These are phyloP conservation scores for Mesotaenium endlicherianum DNA, from an alignment of 139 green algal species.

Conservation along the genomic window DNA sequence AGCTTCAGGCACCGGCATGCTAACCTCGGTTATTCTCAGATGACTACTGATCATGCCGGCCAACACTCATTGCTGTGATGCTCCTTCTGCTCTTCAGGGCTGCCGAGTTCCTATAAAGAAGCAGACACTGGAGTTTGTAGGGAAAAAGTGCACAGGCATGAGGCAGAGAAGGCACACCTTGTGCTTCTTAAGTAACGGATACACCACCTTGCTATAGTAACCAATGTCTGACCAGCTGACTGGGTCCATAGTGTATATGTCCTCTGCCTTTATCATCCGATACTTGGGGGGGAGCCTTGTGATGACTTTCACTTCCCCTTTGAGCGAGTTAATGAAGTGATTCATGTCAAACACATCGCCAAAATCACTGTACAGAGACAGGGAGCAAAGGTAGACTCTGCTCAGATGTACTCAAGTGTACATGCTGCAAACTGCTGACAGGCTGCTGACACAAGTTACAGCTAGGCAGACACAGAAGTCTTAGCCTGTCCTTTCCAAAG, in stretches of 20 bases:
- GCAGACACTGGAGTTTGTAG: too few relatives aligned
- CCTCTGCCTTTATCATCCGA: background rate
- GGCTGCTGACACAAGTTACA: too few relatives aligned
- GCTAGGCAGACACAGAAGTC: too few relatives aligned
- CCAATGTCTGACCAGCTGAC: conserved; percentile 34
- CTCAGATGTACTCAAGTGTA: background rate
- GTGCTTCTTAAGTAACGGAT: conserved; percentile 34
- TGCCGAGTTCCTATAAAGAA: too few relatives aligned
- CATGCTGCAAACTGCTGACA: too few relatives aligned
- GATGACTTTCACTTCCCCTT: conserved; percentile 23
- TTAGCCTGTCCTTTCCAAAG: too few relatives aligned
- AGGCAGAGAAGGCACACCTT: conserved; percentile 31
- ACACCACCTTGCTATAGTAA: conserved; percentile 20
- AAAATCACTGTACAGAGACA: conserved; percentile 37
- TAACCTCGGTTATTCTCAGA: too few relatives aligned
- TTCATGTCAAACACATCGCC: conserved; percentile 48
- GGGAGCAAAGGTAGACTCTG: background rate
- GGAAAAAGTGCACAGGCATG: too few relatives aligned
- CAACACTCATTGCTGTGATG: too few relatives aligned
- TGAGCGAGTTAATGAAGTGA: conserved; percentile 42
- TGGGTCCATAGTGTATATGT: conserved; percentile 28
- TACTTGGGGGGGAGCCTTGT: conserved; percentile 20
- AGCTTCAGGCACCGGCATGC: too few relatives aligned
- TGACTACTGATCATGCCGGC: too few relatives aligned
- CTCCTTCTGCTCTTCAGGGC: too few relatives aligned